Base-by-base conservation (phyloP, 176 grass and related monocot species). In the Oryza meridionalis region DNA sequence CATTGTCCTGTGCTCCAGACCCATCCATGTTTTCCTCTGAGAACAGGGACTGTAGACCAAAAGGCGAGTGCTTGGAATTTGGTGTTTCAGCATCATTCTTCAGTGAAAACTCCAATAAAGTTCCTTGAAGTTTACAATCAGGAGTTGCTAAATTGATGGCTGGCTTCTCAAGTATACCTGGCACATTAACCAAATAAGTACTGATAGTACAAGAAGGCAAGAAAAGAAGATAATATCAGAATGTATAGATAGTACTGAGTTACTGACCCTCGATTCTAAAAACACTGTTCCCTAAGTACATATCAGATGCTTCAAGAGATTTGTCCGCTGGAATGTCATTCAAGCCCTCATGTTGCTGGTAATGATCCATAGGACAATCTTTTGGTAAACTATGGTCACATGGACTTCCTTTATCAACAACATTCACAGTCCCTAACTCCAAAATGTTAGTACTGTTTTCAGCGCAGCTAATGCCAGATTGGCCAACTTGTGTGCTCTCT, bases 21-120 rank as follows among this genome's bases (percentile, higher is more conserved):
- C n/a, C 67, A 24, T 68, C 37, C 2, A 37, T 78, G 27, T 42
- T 74, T 73, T 47, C 79, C 67, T 47, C 22, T 11, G 8, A 67
- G 59, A 29, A 77, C 46, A 67, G 64, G 40, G 29, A 67, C 8
- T 73, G 73, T 77, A 78, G 37, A 1, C 51, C 84, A 77, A 82
- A 29, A 26, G 85, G 11, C 77, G 81, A 78, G 59, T 61, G 45
- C 27, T 58, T 73, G 17, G 63, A 16, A 63, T 69, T 79, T 79
- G 75, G 66, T 75, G 84, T 78, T 90, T 44, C 88, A 82, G 66
- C 55, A 67, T 45, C 71, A 43, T 79, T 67, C 42, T 86, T 73
- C 9, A 24, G 40, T 32, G 16, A 79, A 49, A 12, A 72, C 46
- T 73, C 73, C 53, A 27, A 78, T 11, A 83, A 42, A 86, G 26